Evolutionary conservation across 805 yeast species (phyloP).

Genomic region (Saturnispora ahearnii): DNA sequence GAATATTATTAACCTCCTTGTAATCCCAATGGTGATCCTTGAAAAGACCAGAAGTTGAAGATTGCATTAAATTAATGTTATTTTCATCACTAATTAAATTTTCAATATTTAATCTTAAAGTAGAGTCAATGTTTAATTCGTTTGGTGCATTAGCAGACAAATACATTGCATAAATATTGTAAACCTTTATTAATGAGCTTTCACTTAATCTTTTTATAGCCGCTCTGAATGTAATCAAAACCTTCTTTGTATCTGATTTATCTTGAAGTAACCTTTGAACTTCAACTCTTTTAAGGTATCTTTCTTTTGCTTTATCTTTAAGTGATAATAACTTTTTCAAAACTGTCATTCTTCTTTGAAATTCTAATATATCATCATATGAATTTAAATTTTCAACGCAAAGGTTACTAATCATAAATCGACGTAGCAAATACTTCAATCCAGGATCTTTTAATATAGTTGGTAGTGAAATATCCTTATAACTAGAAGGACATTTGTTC

Average conservation of each 20-base stretch:
- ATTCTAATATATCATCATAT: conserved; percentile 48
- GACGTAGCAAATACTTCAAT: conserved; percentile 52
- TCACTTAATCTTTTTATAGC: conserved; percentile 38
- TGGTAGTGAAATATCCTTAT: neutral
- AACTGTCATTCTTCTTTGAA: conserved; percentile 37
- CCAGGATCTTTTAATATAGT: conserved; percentile 57
- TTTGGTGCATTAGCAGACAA: conserved; percentile 59
- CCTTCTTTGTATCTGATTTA: conserved; percentile 13
- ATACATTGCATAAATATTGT: conserved; percentile 56
- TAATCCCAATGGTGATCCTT: neutral
- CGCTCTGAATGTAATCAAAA: conserved; percentile 26
- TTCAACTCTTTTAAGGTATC: conserved; percentile 4
- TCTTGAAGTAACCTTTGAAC: conserved; percentile 2
- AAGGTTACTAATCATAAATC: conserved; percentile 52
- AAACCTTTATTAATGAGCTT: conserved; percentile 52
- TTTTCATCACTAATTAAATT: conserved; percentile 2
- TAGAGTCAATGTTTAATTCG: conserved; percentile 55
- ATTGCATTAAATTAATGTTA: neutral
- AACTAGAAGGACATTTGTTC: neutral
- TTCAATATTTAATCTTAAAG: conserved; percentile 14
- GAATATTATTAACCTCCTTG: neutral
- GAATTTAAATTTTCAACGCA: conserved; percentile 76
- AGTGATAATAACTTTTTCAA: conserved; percentile 33
- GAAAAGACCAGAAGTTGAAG: neutral
- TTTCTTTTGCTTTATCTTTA: conserved; percentile 20